A percentile compares a stretch with the other conserved stretches of the same genome.
Evolutionary conservation across 306 rosid genomes (phyloP).

Genomic region (Trifolium subterraneum): DNA sequence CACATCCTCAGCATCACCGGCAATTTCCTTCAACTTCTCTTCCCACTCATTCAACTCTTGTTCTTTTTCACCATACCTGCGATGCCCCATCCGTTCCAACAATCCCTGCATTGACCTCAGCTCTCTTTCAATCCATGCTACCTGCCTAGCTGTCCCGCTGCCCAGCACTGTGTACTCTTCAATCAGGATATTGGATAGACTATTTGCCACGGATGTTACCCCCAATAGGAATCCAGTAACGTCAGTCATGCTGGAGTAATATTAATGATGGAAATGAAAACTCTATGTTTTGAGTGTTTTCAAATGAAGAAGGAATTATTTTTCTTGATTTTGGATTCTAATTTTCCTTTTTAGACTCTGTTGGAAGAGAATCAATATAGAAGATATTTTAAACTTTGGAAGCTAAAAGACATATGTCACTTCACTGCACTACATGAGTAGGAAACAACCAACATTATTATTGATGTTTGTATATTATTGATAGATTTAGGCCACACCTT

Average conservation of each 20-base stretch:
- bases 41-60: neutral
- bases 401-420: neutral
- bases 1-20: conserved; percentile 21
- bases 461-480: neutral
- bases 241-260: neutral
- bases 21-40: neutral
- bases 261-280: neutral
- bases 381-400: neutral
- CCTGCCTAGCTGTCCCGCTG: neutral
- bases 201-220: neutral
- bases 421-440: neutral
- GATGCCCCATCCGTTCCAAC: conserved; percentile 3
- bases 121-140: conserved; percentile 38
- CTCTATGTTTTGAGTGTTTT: neutral
- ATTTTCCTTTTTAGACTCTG: neutral
- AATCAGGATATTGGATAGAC: neutral
- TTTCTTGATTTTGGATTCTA: neutral
- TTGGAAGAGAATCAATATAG: neutral
- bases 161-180: conserved; percentile 1
- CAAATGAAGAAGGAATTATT: no score
- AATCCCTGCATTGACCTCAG: conserved; percentile 33
- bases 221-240: neutral
- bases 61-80: no score
- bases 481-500: neutral
- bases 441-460: neutral